These are phyloP conservation scores for Boechera retrofracta DNA, from an alignment of 345 rosid species.

Conservation along the genomic window DNA sequence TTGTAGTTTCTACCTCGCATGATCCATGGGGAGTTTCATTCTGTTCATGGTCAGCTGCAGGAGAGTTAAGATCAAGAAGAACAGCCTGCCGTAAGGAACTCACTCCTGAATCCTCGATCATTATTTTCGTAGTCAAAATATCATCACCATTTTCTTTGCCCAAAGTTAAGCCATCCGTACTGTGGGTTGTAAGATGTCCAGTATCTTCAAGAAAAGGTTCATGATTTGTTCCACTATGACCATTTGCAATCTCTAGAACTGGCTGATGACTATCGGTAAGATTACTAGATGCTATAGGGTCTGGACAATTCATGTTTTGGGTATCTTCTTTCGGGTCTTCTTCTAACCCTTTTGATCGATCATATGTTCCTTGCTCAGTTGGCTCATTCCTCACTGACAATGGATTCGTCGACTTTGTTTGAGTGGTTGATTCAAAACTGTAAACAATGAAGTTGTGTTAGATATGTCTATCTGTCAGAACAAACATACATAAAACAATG, in stretches of 20 bases:
- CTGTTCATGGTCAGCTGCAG: conserved; percentile 48
- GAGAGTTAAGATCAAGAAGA: conserved; percentile 48
- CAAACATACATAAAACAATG: conserved; percentile 29
- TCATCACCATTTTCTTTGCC: conserved; percentile 36
- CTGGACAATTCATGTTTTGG: conserved; percentile 44
- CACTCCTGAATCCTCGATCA: conserved; percentile 34
- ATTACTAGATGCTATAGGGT: conserved; percentile 31
- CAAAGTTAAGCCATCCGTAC: conserved; percentile 35
- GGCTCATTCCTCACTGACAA: conserved; percentile 46
- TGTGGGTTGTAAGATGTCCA: conserved; percentile 24
- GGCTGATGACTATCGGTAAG: conserved; percentile 33
- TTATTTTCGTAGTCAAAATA: conserved; percentile 27
- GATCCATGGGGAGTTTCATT: conserved; percentile 45
- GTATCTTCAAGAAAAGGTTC: conserved; percentile 28
- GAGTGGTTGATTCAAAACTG: conserved; percentile 73
- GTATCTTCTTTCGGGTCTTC: conserved; percentile 39
- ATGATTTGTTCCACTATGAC: conserved; percentile 25
- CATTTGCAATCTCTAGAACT: conserved; percentile 31
- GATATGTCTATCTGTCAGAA: conserved; percentile 6
- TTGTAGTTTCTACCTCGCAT: conserved; percentile 38
- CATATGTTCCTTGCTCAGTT: conserved; percentile 42
- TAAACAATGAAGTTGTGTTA: conserved; percentile 48
- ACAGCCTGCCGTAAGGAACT: conserved; percentile 22
- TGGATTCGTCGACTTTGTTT: conserved; percentile 48
- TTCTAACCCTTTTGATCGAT: conserved; percentile 44